A percentile compares a stretch with the other conserved stretches of the same genome.
These are phyloP conservation scores for Globisporangium rhizosaccharum DNA, from an alignment of 352 stramenopile species.

Conservation along the genomic window DNA sequence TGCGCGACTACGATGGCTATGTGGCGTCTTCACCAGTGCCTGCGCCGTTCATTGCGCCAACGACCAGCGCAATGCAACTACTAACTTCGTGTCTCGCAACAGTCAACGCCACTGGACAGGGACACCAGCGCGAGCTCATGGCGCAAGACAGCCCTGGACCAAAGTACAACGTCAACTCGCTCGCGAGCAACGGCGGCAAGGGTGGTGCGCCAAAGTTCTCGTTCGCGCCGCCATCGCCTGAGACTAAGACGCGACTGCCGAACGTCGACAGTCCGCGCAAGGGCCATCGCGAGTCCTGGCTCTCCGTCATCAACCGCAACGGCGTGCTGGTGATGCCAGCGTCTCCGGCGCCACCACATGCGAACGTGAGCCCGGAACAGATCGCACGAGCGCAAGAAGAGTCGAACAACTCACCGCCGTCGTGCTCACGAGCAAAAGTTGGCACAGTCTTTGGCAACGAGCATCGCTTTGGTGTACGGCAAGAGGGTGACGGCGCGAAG, in stretches of 20 bases:
- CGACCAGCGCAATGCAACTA: neutral
- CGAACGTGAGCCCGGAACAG: conserved; percentile 14
- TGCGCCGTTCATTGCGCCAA: neutral
- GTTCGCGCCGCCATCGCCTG: conserved; percentile 49
- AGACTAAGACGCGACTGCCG: conserved; percentile 46
- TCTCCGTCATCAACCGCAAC: conserved; percentile 80
- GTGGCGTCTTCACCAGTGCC: neutral
- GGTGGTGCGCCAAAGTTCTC: conserved; percentile 47
- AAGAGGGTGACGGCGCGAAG: conserved; percentile 18
- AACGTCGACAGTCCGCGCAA: conserved; percentile 46
- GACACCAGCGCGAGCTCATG: conserved; percentile 73
- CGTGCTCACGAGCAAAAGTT: conserved; percentile 16
- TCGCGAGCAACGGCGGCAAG: conserved; percentile 51
- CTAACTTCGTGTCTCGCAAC: neutral
- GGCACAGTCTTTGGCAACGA: conserved; percentile 70
- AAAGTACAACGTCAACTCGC: conserved; percentile 75
- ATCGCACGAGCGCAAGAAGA: conserved; percentile 11
- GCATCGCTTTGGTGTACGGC: conserved; percentile 62
- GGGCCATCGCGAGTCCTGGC: conserved; percentile 71
- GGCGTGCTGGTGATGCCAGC: conserved; percentile 70
- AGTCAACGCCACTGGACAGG: conserved; percentile 63
- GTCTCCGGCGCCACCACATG: conserved; percentile 21
- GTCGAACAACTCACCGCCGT: conserved; percentile 18
- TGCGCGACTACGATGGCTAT: conserved; percentile 9
- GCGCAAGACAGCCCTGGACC: conserved; percentile 68